Evolutionary conservation across 257 asterid genomes (phyloP).

Genomic region (Solanum infundibuliforme): DNA sequence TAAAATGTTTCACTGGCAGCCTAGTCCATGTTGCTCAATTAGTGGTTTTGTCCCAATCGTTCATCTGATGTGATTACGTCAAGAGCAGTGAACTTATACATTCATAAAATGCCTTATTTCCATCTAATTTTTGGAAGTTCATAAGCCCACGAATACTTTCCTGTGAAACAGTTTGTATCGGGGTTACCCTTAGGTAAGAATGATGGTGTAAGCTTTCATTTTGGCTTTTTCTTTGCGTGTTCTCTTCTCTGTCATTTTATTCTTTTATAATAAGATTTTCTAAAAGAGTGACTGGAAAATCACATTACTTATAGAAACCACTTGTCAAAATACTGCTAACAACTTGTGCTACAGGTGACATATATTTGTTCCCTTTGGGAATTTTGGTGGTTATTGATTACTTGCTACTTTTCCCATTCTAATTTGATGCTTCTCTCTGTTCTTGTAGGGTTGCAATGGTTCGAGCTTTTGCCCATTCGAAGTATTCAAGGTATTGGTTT

Average conservation of each 20-base stretch:
- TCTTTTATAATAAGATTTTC: not conserved
- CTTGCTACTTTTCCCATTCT: not conserved
- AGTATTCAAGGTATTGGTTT: conserved; percentile 57
- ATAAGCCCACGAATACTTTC: not conserved
- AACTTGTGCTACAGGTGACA: not conserved
- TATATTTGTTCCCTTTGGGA: not conserved
- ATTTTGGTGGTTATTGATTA: not conserved
- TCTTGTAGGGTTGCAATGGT: conserved; percentile 57
- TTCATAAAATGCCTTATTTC: not conserved
- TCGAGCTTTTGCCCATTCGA: conserved; percentile 74
- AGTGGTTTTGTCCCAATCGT: not conserved
- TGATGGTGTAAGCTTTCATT: not conserved
- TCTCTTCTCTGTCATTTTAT: not conserved
- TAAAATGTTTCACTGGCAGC: not conserved
- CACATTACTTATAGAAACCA: not conserved
- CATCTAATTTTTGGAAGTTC: not conserved
- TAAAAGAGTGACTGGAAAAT: not conserved
- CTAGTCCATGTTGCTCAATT: not conserved
- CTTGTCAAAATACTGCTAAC: not conserved
- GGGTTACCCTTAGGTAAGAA: not conserved
- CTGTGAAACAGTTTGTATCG: not conserved
- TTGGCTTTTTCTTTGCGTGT: not conserved
- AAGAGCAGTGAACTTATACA: not conserved
- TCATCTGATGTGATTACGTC: not conserved
- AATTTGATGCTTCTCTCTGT: not conserved